These are phyloP conservation scores for Paramecium biaurelia DNA, from an alignment of 73 alveolate species.

Conservation along the genomic window DNA sequence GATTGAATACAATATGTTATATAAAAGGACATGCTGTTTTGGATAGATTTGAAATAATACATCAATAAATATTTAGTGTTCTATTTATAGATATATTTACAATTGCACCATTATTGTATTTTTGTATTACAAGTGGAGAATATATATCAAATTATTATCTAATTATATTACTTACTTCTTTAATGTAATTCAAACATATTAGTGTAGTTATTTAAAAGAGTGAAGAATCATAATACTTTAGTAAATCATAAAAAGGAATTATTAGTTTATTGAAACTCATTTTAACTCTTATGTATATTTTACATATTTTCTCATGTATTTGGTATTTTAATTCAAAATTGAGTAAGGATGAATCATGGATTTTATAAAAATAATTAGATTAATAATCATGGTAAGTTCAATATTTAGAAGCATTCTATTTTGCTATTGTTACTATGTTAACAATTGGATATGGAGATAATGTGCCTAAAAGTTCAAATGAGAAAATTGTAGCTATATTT, in stretches of 20 bases:
- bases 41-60: background rate
- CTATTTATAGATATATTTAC: background rate
- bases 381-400: background rate
- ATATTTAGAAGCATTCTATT: slow-evolving; percentile 53
- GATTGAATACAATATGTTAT: slow-evolving; percentile 8
- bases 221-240: background rate
- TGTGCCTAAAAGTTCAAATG: slow-evolving; percentile 51
- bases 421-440: slow-evolving; percentile 50
- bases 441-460: slow-evolving; percentile 59
- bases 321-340: background rate
- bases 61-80: background rate
- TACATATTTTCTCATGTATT: background rate
- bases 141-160: background rate
- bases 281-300: background rate
- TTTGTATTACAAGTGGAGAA: background rate
- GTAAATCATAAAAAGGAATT: slow-evolving; percentile 18
- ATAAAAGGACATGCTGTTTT: slow-evolving; percentile 7
- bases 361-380: background rate
- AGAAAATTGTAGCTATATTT: slow-evolving; percentile 7
- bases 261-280: background rate
- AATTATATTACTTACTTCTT: background rate
- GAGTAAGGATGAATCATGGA: background rate
- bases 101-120: background rate
- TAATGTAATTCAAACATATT: background rate
- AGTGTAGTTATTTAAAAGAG: background rate